phyloP scores from a whole-genome alignment of 164 flowering plant species.

The Taxillus chinensis region DNA sequence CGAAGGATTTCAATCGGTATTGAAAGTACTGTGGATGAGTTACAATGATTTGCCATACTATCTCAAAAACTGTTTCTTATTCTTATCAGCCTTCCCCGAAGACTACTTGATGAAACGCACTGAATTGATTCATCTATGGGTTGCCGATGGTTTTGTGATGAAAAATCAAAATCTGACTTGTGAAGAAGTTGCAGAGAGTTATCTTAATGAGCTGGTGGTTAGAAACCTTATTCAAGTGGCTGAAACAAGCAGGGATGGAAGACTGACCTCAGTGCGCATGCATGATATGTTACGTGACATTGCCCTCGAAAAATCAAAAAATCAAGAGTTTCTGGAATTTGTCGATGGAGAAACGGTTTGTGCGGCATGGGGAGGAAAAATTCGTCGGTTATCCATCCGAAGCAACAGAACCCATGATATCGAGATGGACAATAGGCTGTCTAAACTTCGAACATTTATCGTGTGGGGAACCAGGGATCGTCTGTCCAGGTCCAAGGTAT shows the following conservation, averaged over 20 bases:
- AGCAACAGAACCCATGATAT: not conserved
- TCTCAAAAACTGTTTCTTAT: constrained; percentile 11
- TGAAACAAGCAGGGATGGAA: not conserved
- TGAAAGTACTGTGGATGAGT: constrained; percentile 7
- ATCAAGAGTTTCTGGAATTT: constrained; percentile 11
- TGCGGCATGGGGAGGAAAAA: not conserved
- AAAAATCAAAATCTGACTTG: constrained; percentile 4
- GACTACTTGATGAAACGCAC: constrained; percentile 4
- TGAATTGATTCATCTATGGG: constrained; percentile 12
- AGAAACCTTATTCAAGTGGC: constrained; percentile 14
- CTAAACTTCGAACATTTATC: too few relatives aligned
- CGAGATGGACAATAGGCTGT: not conserved
- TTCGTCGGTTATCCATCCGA: constrained; percentile 18
- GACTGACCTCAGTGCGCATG: constrained; percentile 5
- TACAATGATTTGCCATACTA: constrained; percentile 12
- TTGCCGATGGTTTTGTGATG: constrained; percentile 22
- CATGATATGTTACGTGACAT: constrained; percentile 19
- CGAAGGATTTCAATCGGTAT: too few relatives aligned
- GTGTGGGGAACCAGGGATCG: too few relatives aligned
- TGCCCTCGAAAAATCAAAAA: constrained; percentile 9
- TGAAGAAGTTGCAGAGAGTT: constrained; percentile 18
- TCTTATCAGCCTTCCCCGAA: constrained; percentile 13
- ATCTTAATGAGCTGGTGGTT: constrained; percentile 10
- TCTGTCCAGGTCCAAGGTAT: too few relatives aligned
- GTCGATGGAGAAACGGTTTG: not conserved